Percentiles rank a stretch among this genome's conserved stretches.
Conservation (phyloP, 2,329 filamentous ascomycete genomes). For the Aquanectria penicillioides region DNA sequence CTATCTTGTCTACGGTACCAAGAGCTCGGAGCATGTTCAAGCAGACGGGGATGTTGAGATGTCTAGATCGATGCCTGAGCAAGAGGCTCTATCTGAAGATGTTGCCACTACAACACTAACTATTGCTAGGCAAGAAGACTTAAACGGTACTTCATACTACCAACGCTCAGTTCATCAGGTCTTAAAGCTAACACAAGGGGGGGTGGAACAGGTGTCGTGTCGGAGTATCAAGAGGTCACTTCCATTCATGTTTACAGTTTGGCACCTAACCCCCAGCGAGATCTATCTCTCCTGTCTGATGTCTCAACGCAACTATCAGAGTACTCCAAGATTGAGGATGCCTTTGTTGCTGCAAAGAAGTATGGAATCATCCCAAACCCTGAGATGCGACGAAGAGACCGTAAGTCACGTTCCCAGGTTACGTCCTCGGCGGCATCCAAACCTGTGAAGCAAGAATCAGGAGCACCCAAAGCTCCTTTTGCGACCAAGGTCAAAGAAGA, state of each 20-base stretch:
- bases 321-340: slow-evolving; percentile 67
- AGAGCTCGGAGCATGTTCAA: slow-evolving; percentile 51
- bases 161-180: background rate
- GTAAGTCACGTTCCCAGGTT: slow-evolving; percentile 45
- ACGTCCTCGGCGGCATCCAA: slow-evolving; percentile 41
- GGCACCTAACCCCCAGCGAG: slow-evolving; percentile 72
- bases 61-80: slow-evolving; percentile 70
- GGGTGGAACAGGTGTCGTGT: slow-evolving; percentile 69
- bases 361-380: slow-evolving; percentile 83
- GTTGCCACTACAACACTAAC: slow-evolving; percentile 68
- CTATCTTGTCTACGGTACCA: slow-evolving; percentile 84
- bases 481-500: slow-evolving; percentile 40
- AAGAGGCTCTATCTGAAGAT: slow-evolving; percentile 56
- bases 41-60: slow-evolving; percentile 76
- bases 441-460: slow-evolving; percentile 27
- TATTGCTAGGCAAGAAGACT: slow-evolving; percentile 76
- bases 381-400: slow-evolving; percentile 65
- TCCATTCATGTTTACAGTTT: slow-evolving; percentile 92
- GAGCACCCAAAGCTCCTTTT: slow-evolving; percentile 21
- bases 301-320: slow-evolving; percentile 70
- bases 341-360: slow-evolving; percentile 64
- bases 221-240: slow-evolving; percentile 75
- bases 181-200: slow-evolving; percentile 27
- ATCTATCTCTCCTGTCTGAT: slow-evolving; percentile 78
- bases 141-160: slow-evolving; percentile 64